Percentiles rank a stretch among this genome's conserved stretches.
Evolutionary conservation across 202 grass and related monocot genomes (phyloP).

Genomic region (Hordeum pubiflorum): DNA sequence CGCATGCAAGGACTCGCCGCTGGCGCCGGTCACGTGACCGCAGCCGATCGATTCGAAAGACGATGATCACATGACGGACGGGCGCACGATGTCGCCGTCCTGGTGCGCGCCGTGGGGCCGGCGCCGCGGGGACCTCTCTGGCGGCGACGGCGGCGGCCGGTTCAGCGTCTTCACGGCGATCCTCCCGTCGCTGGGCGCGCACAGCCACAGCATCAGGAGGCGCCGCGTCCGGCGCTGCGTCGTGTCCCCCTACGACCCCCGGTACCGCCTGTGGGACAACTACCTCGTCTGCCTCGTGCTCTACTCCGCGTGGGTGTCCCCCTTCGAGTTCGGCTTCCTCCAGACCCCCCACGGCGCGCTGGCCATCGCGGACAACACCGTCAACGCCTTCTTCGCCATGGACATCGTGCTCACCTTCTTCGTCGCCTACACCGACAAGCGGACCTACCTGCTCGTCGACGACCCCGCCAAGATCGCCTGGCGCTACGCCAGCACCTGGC

Average conservation of each 20-base stretch:
- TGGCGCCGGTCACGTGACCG: background rate
- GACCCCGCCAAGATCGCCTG: slow-evolving; percentile 40
- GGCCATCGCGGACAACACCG: slow-evolving; percentile 44
- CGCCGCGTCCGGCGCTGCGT: slow-evolving; percentile 28
- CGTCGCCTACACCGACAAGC: slow-evolving; percentile 45
- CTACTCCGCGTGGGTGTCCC: slow-evolving; percentile 71
- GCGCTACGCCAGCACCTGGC: slow-evolving; percentile 54
- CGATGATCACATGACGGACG: background rate
- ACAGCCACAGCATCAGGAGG: slow-evolving; percentile 3
- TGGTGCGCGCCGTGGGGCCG: background rate
- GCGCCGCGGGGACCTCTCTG: background rate
- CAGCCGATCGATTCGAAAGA: background rate
- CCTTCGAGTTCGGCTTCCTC: slow-evolving; percentile 78
- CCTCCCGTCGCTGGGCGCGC: slow-evolving; percentile 57
- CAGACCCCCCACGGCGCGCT: slow-evolving; percentile 11
- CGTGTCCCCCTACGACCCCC: slow-evolving; percentile 54
- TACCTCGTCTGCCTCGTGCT: slow-evolving; percentile 51
- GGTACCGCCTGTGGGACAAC: slow-evolving; percentile 50
- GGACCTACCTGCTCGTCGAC: slow-evolving; percentile 39
- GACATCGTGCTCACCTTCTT: slow-evolving; percentile 85
- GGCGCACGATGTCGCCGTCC: background rate
- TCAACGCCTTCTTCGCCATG: slow-evolving; percentile 56
- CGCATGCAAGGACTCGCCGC: background rate
- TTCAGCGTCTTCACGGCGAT: slow-evolving; percentile 36
- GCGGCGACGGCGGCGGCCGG: background rate